phyloP scores from a whole-genome alignment of 2,329 filamentous ascomycete species.

The Drechslerella dactyloides region DNA sequence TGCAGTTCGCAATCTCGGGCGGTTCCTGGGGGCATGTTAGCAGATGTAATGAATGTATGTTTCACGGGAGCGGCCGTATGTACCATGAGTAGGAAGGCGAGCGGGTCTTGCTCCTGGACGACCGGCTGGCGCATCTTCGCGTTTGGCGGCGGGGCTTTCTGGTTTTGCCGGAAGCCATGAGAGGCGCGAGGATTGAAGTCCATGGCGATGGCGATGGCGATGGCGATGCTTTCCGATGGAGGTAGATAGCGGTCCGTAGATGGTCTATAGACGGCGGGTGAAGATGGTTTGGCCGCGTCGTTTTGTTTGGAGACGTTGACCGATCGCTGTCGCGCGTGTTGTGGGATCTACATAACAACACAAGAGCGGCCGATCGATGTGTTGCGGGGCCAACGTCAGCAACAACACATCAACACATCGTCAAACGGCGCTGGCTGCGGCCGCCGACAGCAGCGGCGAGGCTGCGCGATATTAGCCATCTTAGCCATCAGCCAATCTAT shows the following conservation, averaged over 20 bases:
- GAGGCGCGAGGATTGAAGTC: constrained; percentile 48
- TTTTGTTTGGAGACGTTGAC: neutral
- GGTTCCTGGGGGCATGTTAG: constrained; percentile 56
- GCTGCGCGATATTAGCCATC: constrained; percentile 1
- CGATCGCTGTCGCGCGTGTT: neutral
- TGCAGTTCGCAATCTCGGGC: constrained; percentile 90
- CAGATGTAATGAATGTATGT: no score
- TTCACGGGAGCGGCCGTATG: neutral
- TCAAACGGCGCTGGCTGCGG: constrained; percentile 15
- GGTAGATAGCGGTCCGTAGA: no score
- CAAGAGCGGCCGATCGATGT: constrained; percentile 12
- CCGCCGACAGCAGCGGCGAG: constrained; percentile 14
- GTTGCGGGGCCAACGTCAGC: constrained; percentile 41
- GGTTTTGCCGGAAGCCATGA: constrained; percentile 38
- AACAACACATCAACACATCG: constrained; percentile 28
- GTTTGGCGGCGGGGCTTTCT: constrained; percentile 44
- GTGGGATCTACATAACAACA: constrained; percentile 31
- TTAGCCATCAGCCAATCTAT: neutral
- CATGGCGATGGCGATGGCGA: constrained; percentile 12
- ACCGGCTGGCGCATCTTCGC: constrained; percentile 38
- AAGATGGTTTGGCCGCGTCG: neutral
- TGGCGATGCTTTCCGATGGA: no score
- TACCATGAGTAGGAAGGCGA: constrained; percentile 46
- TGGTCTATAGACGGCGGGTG: no score
- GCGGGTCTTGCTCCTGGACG: constrained; percentile 22